Conservation (phyloP, 2,329 filamentous ascomycete species). For the Botrytis byssoidea region DNA sequence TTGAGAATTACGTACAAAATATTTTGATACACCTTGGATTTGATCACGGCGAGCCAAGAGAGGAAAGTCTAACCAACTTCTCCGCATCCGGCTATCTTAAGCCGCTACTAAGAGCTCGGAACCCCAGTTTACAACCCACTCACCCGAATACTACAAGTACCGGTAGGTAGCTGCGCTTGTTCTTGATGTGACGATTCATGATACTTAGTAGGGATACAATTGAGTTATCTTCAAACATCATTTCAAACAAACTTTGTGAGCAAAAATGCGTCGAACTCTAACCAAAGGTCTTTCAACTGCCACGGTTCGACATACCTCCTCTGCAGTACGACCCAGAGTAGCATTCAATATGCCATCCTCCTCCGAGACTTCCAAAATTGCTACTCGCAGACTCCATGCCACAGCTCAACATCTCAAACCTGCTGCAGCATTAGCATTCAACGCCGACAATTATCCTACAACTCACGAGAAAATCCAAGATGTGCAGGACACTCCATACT, state of each 20-base stretch:
- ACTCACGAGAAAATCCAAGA: conserved; percentile 68
- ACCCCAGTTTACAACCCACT: background rate
- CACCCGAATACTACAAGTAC: background rate
- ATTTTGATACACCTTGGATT: background rate
- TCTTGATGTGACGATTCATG: background rate
- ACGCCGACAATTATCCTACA: conserved; percentile 62
- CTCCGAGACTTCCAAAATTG: conserved; percentile 35
- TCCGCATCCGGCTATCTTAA: conserved; percentile 5
- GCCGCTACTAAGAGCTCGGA: background rate
- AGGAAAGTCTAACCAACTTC: conserved; percentile 9
- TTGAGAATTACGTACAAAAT: conserved; percentile 2
- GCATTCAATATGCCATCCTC: conserved; percentile 35
- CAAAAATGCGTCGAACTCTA: conserved; percentile 38
- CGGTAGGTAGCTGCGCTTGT: background rate
- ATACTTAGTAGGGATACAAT: background rate
- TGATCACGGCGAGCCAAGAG: background rate
- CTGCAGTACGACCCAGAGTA: conserved; percentile 25
- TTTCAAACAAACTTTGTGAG: background rate
- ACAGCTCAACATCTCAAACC: conserved; percentile 56
- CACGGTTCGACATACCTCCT: conserved; percentile 27
- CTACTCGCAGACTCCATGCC: conserved; percentile 55
- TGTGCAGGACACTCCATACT: conserved; percentile 73
- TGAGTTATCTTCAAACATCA: background rate
- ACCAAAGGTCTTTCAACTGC: conserved; percentile 33
- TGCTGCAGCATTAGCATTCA: conserved; percentile 53